A percentile compares a stretch with the other conserved stretches of the same genome.
phyloP scores from a whole-genome alignment of 208 protist species.

The Strigomonas culicis region DNA sequence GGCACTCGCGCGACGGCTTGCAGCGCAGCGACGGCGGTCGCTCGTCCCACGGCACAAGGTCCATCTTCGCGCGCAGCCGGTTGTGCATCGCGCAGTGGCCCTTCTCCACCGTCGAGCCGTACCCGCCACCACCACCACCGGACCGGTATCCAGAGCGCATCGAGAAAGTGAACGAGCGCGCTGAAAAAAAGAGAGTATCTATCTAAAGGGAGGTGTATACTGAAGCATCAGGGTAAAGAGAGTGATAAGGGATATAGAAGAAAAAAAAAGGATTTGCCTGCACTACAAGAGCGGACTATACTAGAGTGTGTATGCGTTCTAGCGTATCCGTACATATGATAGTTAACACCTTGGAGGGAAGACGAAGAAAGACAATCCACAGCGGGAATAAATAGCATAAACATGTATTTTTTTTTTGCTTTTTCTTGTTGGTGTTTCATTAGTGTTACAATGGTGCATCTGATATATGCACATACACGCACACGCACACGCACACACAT shows the following conservation, averaged over 20 bases:
- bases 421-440: neutral
- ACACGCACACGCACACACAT: too few species aligned
- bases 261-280: too few species aligned
- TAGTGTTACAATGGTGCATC: neutral
- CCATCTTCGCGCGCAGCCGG: slow-evolving; percentile 38
- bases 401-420: slow-evolving; percentile 1
- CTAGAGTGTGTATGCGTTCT: too few species aligned
- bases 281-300: too few species aligned
- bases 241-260: too few species aligned
- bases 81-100: slow-evolving; percentile 71
- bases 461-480: neutral
- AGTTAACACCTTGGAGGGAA: too few species aligned
- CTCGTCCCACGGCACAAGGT: slow-evolving; percentile 62
- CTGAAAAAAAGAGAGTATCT: slow-evolving; percentile 14
- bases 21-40: slow-evolving; percentile 61
- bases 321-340: too few species aligned
- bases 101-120: slow-evolving; percentile 32
- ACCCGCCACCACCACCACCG: slow-evolving; percentile 5
- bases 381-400: neutral
- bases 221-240: neutral
- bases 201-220: neutral
- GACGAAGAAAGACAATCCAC: neutral
- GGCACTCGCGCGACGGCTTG: slow-evolving; percentile 60
- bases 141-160: slow-evolving; percentile 19
- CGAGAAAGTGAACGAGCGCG: slow-evolving; percentile 10